Evolutionary conservation across 169 alveolate genomes (phyloP).

Genomic region (Amoebophrya sp.): DNA sequence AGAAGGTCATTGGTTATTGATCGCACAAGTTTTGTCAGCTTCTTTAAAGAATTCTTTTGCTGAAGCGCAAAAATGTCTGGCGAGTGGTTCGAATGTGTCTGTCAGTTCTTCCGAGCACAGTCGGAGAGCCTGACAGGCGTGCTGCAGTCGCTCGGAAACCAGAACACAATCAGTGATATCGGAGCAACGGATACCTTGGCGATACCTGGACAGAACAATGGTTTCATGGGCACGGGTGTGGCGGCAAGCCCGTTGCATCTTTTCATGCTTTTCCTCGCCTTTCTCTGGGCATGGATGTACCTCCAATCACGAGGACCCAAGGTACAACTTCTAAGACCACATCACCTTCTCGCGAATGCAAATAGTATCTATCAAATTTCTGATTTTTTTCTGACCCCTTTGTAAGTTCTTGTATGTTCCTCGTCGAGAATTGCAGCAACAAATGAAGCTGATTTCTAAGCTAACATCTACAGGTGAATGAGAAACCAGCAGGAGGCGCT

Average conservation of each 20-base stretch:
- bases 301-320: neutral
- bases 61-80: neutral
- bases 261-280: conserved; percentile 1
- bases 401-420: too few relatives aligned
- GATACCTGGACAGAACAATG: neutral
- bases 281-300: conserved; percentile 8
- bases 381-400: neutral
- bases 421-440: too few relatives aligned
- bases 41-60: too few relatives aligned
- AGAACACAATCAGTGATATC: neutral
- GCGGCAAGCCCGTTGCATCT: neutral
- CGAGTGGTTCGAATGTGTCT: conserved; percentile 10
- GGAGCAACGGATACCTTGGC: neutral
- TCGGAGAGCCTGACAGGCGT: conserved; percentile 21
- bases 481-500: neutral
- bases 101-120: conserved; percentile 23
- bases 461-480: neutral
- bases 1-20: too few relatives aligned
- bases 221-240: too few relatives aligned
- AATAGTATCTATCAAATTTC: too few relatives aligned
- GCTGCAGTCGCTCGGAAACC: conserved; percentile 12
- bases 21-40: too few relatives aligned
- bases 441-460: too few relatives aligned
- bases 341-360: too few relatives aligned
- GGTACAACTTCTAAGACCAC: too few relatives aligned